These are phyloP conservation scores for Candida krabiensis DNA, from an alignment of 805 yeast species.

Conservation along the genomic window DNA sequence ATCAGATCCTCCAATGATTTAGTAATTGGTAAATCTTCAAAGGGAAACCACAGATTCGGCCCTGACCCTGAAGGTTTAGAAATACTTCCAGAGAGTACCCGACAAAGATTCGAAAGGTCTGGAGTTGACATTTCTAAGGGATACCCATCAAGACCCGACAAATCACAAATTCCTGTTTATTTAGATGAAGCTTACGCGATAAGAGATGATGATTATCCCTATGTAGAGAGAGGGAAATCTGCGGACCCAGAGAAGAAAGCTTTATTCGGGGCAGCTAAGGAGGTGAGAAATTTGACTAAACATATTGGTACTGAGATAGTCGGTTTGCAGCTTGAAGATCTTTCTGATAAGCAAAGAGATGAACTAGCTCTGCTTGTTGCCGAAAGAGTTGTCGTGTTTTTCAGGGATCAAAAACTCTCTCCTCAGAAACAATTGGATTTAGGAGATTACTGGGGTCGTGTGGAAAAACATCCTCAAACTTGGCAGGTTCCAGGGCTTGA, in stretches of 20 bases:
- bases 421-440: conserved; percentile 43
- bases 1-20: conserved; percentile 12
- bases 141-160: conserved; percentile 37
- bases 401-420: conserved; percentile 44
- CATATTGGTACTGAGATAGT: conserved; percentile 48
- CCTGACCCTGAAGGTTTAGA: conserved; percentile 20
- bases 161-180: conserved; percentile 32
- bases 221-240: conserved; percentile 30
- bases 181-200: conserved; percentile 38
- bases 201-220: conserved; percentile 33
- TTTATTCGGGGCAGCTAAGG: conserved; percentile 38
- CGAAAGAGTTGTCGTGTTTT: conserved; percentile 49
- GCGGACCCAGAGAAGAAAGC: conserved; percentile 43
- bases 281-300: conserved; percentile 42
- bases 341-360: conserved; percentile 42
- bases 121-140: conserved; percentile 37
- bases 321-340: conserved; percentile 43
- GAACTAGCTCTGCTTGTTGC: conserved; percentile 46
- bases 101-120: conserved; percentile 32
- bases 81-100: conserved; percentile 25
- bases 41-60: conserved; percentile 5
- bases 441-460: conserved; percentile 45
- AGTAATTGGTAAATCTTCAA: conserved; percentile 1
- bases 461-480: conserved; percentile 39
- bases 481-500: conserved; percentile 33